Evolutionary conservation across 306 rosid species (phyloP).

Genomic region (Coriaria nepalensis): DNA sequence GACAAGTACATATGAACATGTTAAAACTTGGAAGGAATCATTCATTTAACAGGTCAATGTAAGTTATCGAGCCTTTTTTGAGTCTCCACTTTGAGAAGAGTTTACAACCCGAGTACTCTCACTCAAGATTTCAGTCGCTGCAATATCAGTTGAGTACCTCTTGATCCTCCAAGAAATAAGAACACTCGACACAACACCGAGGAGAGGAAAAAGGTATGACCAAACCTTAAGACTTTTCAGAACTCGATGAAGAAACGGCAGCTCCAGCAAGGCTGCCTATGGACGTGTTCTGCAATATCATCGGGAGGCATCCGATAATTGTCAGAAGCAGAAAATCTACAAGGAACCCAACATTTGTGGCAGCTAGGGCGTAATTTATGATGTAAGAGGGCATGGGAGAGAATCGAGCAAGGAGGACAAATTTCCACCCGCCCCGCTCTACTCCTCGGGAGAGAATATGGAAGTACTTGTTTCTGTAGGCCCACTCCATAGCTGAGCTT

Average conservation of each 20-base stretch:
- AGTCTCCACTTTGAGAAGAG: no score
- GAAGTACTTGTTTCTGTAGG: slow-evolving; percentile 61
- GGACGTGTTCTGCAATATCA: slow-evolving; percentile 90
- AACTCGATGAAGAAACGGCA: slow-evolving; percentile 63
- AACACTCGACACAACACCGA: slow-evolving; percentile 67
- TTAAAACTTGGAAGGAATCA: no score
- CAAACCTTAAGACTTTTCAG: slow-evolving; percentile 45
- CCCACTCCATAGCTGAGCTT: slow-evolving; percentile 74
- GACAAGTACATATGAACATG: no score
- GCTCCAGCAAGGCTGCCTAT: slow-evolving; percentile 95
- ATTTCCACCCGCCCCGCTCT: slow-evolving; percentile 92
- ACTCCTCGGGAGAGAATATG: slow-evolving; percentile 68
- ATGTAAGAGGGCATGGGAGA: slow-evolving; percentile 85
- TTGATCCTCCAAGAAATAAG: slow-evolving; percentile 77
- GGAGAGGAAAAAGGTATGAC: slow-evolving; percentile 64
- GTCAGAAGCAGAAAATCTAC: slow-evolving; percentile 86
- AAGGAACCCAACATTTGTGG: slow-evolving; percentile 64
- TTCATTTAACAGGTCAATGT: no score
- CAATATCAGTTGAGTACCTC: slow-evolving; percentile 46
- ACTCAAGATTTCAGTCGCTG: slow-evolving; percentile 16
- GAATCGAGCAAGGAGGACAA: slow-evolving; percentile 92
- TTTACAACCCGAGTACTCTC: no score
- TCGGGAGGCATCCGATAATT: slow-evolving; percentile 66
- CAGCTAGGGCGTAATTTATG: slow-evolving; percentile 86
- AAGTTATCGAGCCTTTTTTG: no score